Evolutionary conservation across 371 early-diverging fungal species (phyloP), one percentile per base, ranked within the genome.

Genomic region (Rhizomucor pusillus): DNA sequence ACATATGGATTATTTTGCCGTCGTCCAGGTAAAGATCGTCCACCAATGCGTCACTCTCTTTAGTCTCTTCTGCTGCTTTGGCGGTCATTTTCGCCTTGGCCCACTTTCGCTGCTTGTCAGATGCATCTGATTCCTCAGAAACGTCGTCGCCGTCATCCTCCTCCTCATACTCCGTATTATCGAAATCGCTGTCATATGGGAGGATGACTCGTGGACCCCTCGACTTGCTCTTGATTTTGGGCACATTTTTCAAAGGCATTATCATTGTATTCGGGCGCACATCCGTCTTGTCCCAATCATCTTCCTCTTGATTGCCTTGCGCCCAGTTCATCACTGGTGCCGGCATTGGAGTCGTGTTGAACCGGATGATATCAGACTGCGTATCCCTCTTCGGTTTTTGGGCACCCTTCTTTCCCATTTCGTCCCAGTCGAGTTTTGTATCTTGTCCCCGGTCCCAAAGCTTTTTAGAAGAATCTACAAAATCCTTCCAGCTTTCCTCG

Each of bases 241-340:
- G 65, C 2, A 59, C 37, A 19, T 55, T 52, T 14, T 58, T 59
- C 53, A 74, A 35, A n/a, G 55, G 63, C 62, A 70, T 70, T 16
- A 41, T 37, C 74, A 74, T 74, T 0, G 59, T 51, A 14, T 60
- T 66, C 3, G 71, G 71, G 12, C 54, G 43, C 12, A 58, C 68
- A 5, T 62, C 57, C 39, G 58, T 7, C 1, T 24, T 37, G 10
- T 55, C 45, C 74, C 74, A 74, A 23, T 48, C 44, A 22, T 68
- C 60, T 14, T 57, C 37, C 22, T n/a, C 12, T 3, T 10, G 0
- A 3, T 47, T 47, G 13, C 46, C 48, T 18, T 35, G 39, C 33
- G 25, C 50, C 56, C 56, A 55, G 12, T 20, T 10, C 9, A 24
- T 47, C 2, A 36, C 5, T 13, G 43, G 43, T 11, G 22, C 18